phyloP scores from a whole-genome alignment of 306 rosid species.

The Psophocarpus tetragonolobus region DNA sequence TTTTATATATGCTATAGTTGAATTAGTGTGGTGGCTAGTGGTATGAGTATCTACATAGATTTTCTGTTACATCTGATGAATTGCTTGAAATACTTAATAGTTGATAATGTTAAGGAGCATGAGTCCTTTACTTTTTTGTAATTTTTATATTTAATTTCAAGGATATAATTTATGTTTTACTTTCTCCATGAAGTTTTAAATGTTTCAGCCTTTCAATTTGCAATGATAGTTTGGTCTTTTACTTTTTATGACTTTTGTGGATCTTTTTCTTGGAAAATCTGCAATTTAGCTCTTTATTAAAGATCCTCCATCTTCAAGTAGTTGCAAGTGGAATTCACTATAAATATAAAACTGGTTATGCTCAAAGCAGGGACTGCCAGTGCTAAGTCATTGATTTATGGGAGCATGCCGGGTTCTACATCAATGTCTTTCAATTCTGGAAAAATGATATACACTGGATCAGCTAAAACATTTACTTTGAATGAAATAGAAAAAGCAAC shows the following conservation, averaged over 20 bases:
- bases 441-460: slow-evolving; percentile 56
- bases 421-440: slow-evolving; percentile 54
- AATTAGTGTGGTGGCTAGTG: neutral
- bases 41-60: neutral
- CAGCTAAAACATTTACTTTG: slow-evolving; percentile 68
- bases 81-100: neutral
- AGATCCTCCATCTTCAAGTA: neutral
- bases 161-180: neutral
- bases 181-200: neutral
- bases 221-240: neutral
- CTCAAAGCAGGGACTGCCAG: slow-evolving; percentile 43
- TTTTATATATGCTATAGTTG: neutral
- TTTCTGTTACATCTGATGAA: neutral
- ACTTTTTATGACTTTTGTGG: neutral
- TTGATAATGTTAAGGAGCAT: neutral
- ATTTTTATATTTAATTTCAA: neutral
- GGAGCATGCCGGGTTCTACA: slow-evolving; percentile 51
- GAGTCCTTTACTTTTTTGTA: neutral
- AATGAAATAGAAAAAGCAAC: slow-evolving; percentile 77
- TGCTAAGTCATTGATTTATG: slow-evolving; percentile 36
- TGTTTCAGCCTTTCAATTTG: neutral
- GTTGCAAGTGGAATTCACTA: slow-evolving; percentile 11
- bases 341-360: slow-evolving; percentile 18
- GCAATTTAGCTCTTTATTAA: neutral
- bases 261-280: neutral